Evolutionary conservation across 352 stramenopile species (phyloP), one percentile per base, ranked within the genome.

Genomic region (Blastocystis sp.): DNA sequence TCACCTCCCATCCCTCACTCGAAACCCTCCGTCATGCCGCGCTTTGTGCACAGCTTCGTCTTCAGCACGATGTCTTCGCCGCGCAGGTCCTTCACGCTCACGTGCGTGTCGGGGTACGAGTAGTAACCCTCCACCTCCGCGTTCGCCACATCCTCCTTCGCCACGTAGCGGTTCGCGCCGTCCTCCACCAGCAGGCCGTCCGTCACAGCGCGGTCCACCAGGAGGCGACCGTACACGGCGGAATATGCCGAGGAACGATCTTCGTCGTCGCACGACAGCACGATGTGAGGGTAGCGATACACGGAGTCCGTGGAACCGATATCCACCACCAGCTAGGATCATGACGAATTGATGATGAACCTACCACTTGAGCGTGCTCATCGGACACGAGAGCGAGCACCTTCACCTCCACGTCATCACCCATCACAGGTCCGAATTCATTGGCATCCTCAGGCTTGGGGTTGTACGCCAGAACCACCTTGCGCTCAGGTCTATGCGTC

Each of bases 221-320:
- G 45, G 1, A 89, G 41, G 31, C 79, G 41, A 24, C 79, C 79
- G 41, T 89, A 89, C 21, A 80, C 79, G 12, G 19, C 29, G 29
- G 39, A 67, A 31, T 89, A 89, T 21, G 79, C 79, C 4, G 39
- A 66, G 13, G 60, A 59, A 6, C 51, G 39, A 59, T 79, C 62
- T 31, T 89, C 79, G 55, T 80, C 79, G 39, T 89, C 79, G 37
- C 79, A 89, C 26, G 63, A 77, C 51, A 89, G 33, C 6, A 89
- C 79, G 50, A 89, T 89, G 60, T 80, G 67, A 59, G 79, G 79
- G 41, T 89, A 89, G 31, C 67, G 79, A 55, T 89, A 89, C 10
- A 10, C 33, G 33, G 41, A 80, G 24, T 79, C 45, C 59, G 60
- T 66, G 60, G 61, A 41, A 0, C 67, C 63, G 24, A 89, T 80